A percentile compares a stretch with the other conserved stretches of the same genome.
Evolutionary conservation across 75 land plant genomes (phyloP).

Genomic region (Sequoiadendron giganteum): DNA sequence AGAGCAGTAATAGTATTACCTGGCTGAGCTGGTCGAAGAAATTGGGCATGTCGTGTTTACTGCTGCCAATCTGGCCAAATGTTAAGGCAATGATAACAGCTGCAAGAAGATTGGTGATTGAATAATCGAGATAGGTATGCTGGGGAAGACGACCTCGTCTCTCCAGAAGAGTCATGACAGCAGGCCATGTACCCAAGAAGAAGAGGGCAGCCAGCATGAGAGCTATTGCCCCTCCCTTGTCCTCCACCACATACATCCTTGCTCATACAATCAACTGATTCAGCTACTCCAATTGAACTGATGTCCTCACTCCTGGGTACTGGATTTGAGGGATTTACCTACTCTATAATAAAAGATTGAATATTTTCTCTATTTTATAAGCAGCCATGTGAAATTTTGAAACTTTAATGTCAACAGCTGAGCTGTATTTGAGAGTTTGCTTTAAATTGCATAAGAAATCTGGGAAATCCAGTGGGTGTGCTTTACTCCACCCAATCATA

Average conservation of each 20-base stretch:
- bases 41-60: conserved; percentile 57
- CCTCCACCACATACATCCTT: conserved; percentile 81
- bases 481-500: no score
- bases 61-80: conserved; percentile 82
- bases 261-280: neutral
- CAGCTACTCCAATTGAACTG: no score
- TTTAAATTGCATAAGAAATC: no score
- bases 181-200: conserved; percentile 99
- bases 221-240: conserved; percentile 96
- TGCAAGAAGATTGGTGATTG: conserved; percentile 85
- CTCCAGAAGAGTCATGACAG: conserved; percentile 81
- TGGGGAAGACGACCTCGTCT: conserved; percentile 91
- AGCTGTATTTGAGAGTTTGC: no score
- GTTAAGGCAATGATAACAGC: conserved; percentile 94
- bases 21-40: conserved; percentile 79
- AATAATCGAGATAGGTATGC: conserved; percentile 95
- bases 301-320: no score
- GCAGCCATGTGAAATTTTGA: no score
- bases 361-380: no score
- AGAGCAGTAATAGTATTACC: conserved; percentile 27
- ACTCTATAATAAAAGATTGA: no score
- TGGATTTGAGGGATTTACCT: no score
- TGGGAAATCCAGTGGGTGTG: no score
- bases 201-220: conserved; percentile 87
- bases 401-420: no score